Evolutionary conservation across 1,139 yeast species (phyloP), one percentile per base, ranked within the genome.

Genomic region (Candida mesenterica): DNA sequence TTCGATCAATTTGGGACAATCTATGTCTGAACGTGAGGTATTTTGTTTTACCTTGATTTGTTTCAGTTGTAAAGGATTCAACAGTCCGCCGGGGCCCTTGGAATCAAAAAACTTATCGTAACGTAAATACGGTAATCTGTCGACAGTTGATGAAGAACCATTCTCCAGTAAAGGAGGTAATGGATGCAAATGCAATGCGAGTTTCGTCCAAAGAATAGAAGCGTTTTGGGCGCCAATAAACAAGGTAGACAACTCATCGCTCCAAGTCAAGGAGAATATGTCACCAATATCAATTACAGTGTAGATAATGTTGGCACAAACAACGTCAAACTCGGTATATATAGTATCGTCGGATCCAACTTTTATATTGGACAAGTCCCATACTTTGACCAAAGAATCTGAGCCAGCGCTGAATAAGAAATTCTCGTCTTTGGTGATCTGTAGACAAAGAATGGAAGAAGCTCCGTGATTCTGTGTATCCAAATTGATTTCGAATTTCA

Each of bases 151-250:
- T 17, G 24, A n/a, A 8, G 32, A 30, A 17, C 7, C 9, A 17
- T 7, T 16, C 4, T 18, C 25, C 15, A 14, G 30, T 5, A 12
- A 10, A 10, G 13, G 34, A 19, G 9, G 30, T n/a, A 29, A 24
- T 5, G 15, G 32, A 14, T 4, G 34, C 12, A 12, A 18, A 19
- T 23, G 24, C 26, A 46, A 38, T 5, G 49, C 44, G 16, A 77
- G 54, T 24, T 60, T 62, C 43, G 87, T 78, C 82, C 87, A 90
- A 27, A 87, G 75, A 15, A 92, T 75, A 1, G 92, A 77, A 1
- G 97, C 96, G 55, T 90, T 90, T 57, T 92, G 97, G 8, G 96
- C 82, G 1, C 98, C 98, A 47, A 88, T 76, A 45, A 82, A 87
- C 8, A 92, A 64, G 0, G 88, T 77, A 32, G 79, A 73, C 10